These are phyloP conservation scores for Aegilops umbellulata DNA, from an alignment of 176 grass and related monocot species.

Conservation along the genomic window DNA sequence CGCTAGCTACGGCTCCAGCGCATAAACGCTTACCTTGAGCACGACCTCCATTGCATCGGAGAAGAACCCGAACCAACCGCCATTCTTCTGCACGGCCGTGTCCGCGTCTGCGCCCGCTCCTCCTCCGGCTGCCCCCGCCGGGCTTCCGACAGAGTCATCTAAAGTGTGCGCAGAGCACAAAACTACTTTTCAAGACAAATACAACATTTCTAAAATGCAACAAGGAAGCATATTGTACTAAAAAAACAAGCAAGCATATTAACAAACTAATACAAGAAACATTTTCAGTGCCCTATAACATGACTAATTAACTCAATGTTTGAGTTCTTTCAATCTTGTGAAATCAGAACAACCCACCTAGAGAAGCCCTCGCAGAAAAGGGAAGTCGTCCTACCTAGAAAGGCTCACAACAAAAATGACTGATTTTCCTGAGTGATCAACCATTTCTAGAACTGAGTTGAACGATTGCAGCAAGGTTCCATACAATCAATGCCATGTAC, in stretches of 20 bases:
- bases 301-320: neutral
- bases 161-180: neutral
- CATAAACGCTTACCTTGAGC: conserved; percentile 53
- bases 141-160: no score
- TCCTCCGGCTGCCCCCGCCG: conserved; percentile 10
- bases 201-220: neutral
- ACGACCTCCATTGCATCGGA: conserved; percentile 84
- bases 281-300: neutral
- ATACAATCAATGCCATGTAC: no score
- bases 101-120: conserved; percentile 19
- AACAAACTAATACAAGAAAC: neutral
- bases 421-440: no score
- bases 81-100: conserved; percentile 63
- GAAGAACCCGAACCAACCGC: conserved; percentile 94
- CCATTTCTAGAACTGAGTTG: no score
- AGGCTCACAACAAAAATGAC: no score
- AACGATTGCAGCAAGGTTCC: no score
- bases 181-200: neutral
- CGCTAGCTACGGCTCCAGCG: neutral
- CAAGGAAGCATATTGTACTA: no score
- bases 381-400: no score
- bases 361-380: no score
- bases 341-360: neutral
- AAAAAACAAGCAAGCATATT: neutral
- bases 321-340: neutral